Base-by-base conservation (phyloP, 495 filamentous ascomycete genomes). In the Saxophila tyrrhenica region DNA sequence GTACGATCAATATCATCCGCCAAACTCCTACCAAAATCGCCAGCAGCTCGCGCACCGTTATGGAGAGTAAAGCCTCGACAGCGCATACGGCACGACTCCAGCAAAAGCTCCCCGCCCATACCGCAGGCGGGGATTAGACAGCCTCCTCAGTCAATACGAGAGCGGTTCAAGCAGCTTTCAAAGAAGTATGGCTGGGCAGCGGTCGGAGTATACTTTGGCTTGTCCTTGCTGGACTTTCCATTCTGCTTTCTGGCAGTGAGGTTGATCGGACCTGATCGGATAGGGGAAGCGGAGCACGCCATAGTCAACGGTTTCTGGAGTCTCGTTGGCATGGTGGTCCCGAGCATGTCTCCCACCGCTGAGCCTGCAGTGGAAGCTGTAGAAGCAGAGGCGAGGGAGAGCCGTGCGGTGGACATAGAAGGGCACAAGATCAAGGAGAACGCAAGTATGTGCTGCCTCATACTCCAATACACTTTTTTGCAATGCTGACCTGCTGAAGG, bases 101-200 rank as follows among this genome's bases (percentile, higher is more conserved):
- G 44, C 43, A 55, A 49, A 41, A 25, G 16, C 44, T 15, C 20
- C 9, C 24, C 39, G 25, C 41, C 47, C 1, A 48, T 25, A 19
- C 44, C 51, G 42, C 7, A 48, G 21, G 51, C 66, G n/a, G 62
- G 62, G 3, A 61, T 61, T 22, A 64, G 59, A 50, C 58, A 61
- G 24, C 57, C 58, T 11, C 21, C 65, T 15, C 70, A 68, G 15
- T 79, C 83, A 1, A 65, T 95, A 5, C 80, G 85, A 0, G 78
- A 75, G 52, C 77, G 86, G 10, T 66, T 97, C 55, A 84, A 78
- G 64, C 86, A 86, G 61, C 75, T 97, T n/a, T 87, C 85, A 0
- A 78, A 84, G 41, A 94, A 96, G 69, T 99, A 99, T 66, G 92
- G 92, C 39, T 96, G 89, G 86, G 77, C 86, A 10, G 89, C 90